Percentiles rank a stretch among this genome's conserved stretches.
Evolutionary conservation across 2,329 filamentous ascomycete species (phyloP).

Genomic region (Amauroascus verrucosus): DNA sequence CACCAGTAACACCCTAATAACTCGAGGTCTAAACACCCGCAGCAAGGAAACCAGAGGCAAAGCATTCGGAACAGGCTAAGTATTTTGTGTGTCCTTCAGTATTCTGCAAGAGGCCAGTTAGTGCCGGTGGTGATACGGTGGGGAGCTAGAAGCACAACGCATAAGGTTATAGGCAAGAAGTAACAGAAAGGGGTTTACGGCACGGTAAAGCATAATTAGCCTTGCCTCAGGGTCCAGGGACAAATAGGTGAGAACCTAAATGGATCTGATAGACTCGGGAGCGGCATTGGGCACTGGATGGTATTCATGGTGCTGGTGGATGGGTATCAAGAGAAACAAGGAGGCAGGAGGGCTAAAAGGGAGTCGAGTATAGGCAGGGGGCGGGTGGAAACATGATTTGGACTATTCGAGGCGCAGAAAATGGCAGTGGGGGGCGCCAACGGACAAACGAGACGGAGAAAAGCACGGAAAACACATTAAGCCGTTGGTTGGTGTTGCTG

Average conservation of each 20-base stretch:
- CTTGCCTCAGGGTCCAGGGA: background rate
- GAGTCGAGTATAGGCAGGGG: background rate
- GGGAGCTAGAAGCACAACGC: background rate
- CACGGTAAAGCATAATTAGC: background rate
- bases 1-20: conserved; percentile 14
- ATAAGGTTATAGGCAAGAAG: background rate
- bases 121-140: conserved; percentile 13
- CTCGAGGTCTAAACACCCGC: conserved; percentile 12
- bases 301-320: background rate
- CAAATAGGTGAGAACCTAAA: background rate
- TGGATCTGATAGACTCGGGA: background rate
- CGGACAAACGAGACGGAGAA: background rate
- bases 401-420: background rate
- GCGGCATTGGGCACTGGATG: no score
- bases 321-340: background rate
- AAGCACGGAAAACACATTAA: conserved; percentile 30
- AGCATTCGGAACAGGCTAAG: conserved; percentile 6
- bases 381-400: background rate
- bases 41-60: conserved; percentile 9
- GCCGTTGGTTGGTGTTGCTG: conserved; percentile 74
- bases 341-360: background rate
- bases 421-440: background rate
- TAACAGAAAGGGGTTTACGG: background rate
- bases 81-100: conserved; percentile 12
- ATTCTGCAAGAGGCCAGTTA: conserved; percentile 15